Evolutionary conservation across 2,329 filamentous ascomycete genomes (phyloP), one percentile per base, ranked within the genome.

Genomic region (Colletotrichum melonis): DNA sequence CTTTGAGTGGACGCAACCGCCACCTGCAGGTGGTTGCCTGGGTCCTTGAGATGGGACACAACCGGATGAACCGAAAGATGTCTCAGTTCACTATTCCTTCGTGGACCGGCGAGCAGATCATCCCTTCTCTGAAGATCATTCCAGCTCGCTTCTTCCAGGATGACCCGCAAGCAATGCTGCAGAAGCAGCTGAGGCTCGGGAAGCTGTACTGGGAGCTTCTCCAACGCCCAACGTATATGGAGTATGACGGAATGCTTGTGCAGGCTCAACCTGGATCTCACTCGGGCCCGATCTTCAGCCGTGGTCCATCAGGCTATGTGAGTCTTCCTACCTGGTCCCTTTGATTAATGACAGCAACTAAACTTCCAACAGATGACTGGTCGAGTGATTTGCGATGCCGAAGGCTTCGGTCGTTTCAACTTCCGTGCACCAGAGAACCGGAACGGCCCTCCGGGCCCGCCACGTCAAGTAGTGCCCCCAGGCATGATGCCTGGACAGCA

Each of bases 161-260:
- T 4, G 78, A 82, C 30, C 74, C 83, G 2, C 76, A 77, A 4
- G 76, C 80, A 4, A 82, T 83, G 76, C 77, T 78, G 6, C 78
- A 83, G 73, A 82, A 81, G 75, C 82, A 83, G 62, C 79, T 86
- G 66, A 77, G 77, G 28, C 79, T 86, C 12, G 86, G 86, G 9
- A 84, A 80, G 76, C 60, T 81, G n/a, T 86, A 83, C 78, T 88
- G 86, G 86, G 83, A 86, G 19, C 81, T 88, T 7, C 79, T 84
- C 28, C 84, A 87, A 75, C 80, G 80, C 11, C 86, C 86, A 0
- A 82, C 79, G 0, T 87, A 87, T 72, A 87, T 85, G 81, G 81
- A 85, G 7, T 86, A 88, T 22, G 82, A 86, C 12, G 86, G 86
- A 4, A 78, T 78, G 22, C 78, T 87, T 5, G 82, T 83, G 30